Base-by-base conservation (phyloP, 306 rosid species). In the Rosa rugosa region DNA sequence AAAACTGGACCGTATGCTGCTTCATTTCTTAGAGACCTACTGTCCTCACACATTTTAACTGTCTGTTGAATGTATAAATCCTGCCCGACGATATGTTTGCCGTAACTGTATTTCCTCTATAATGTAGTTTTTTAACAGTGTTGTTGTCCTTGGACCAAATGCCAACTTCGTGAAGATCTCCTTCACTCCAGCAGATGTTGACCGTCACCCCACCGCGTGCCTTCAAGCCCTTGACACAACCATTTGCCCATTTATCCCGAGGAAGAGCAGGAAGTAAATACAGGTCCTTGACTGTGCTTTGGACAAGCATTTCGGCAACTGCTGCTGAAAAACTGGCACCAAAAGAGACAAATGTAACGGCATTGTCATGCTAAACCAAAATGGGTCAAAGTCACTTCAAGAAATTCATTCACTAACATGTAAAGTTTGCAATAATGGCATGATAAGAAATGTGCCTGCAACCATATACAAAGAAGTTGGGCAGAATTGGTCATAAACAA, bases 241-340 rank as follows among this genome's bases (percentile, higher is more conserved):
- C 97, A 66, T 76, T 86, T 7, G 90, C 83, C 97, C 97, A 90
- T 86, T 86, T 90, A 63, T 89, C 93, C 22, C 90, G 86, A 0
- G 97, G 97, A 83, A 92, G 85, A 4, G 97, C 96, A 0, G 97
- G 96, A 81, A 92, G 97, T 75, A 92, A 82, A 85, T 82, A 85
- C 3, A 92, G 85, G 69, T 92, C 96, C 80, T 86, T 92, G 8
- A 73, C 42, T 3, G 97, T 90, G 88, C 97, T 90, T 62, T 90
- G 97, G 75, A 92, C 95, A 76, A 92, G 90, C 93, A 90, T 92
- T 85, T 92, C 97, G 23, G 92, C 93, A 66, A 90, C 75, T 60
- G 96, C 93, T 16, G 90, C 82, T 60, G 91, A 70, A 85, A 91
- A 91, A 17, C 92, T 91, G 85, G 18, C 65, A 71, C 23, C 54